Conservation (phyloP, 169 alveolate species). For the Eimeria falciformis region DNA sequence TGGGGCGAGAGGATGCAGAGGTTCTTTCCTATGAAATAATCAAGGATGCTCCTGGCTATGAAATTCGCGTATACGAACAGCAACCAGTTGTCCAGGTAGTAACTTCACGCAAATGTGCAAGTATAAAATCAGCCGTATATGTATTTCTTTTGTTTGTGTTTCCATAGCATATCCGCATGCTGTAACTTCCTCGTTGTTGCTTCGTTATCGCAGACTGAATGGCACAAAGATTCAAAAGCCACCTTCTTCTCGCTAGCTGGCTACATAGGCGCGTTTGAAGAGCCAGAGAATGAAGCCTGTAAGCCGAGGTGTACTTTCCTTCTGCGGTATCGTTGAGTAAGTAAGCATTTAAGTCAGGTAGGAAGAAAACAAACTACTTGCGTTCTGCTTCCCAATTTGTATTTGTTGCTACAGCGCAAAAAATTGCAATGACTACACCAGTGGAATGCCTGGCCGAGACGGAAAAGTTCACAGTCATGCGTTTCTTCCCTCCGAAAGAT, state of each 20-base stretch:
- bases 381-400: too few relatives aligned
- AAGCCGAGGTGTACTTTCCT: background rate
- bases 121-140: background rate
- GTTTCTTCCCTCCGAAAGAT: constrained; percentile 22
- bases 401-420: background rate
- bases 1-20: background rate
- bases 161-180: too few relatives aligned
- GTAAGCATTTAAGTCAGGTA: too few relatives aligned
- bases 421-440: constrained; percentile 12
- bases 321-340: too few relatives aligned
- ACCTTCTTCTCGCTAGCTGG: background rate
- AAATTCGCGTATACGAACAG: background rate
- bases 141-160: background rate
- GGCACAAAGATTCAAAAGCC: background rate
- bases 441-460: background rate
- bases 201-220: background rate
- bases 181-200: background rate
- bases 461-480: background rate
- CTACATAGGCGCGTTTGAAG: constrained; percentile 23
- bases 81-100: background rate
- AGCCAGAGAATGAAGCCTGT: background rate
- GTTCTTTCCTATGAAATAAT: background rate
- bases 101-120: background rate
- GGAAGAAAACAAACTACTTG: too few relatives aligned
- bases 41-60: background rate